Evolutionary conservation across 1,284 basidiomycete species (phyloP).

Genomic region (Cystobasidiaceae sp.): DNA sequence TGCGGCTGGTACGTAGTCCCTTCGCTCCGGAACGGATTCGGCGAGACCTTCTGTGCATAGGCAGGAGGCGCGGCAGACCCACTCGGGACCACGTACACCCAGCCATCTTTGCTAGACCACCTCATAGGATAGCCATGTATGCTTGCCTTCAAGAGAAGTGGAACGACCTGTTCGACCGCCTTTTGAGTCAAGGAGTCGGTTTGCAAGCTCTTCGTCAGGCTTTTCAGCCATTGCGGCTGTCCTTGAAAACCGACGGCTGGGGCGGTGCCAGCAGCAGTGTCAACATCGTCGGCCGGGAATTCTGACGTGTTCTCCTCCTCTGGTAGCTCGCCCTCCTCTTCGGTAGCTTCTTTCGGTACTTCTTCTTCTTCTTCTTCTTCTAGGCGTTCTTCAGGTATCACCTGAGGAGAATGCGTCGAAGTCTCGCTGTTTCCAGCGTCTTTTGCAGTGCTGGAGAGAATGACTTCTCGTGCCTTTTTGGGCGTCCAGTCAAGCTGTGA

Average conservation of each 20-base stretch:
- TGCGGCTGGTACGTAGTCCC: background rate
- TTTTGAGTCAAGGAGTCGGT: slow-evolving; percentile 23
- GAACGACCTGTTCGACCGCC: slow-evolving; percentile 34
- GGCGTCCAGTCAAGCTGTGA: slow-evolving; percentile 93
- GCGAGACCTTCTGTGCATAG: background rate
- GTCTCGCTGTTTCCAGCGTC: background rate
- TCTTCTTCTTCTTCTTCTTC: too few relatives aligned
- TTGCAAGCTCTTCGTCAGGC: background rate
- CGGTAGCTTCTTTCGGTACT: too few relatives aligned
- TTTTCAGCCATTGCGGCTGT: too few relatives aligned
- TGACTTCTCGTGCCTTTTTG: slow-evolving; percentile 53
- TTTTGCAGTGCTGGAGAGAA: background rate
- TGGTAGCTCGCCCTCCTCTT: too few relatives aligned
- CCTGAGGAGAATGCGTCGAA: too few relatives aligned
- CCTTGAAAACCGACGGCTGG: too few relatives aligned
- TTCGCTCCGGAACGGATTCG: background rate
- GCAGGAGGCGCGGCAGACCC: background rate
- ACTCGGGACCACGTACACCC: slow-evolving; percentile 37
- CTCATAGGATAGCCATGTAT: slow-evolving; percentile 37
- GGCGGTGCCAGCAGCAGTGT: background rate
- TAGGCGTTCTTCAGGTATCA: too few relatives aligned
- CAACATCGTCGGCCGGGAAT: too few relatives aligned
- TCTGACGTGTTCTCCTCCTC: too few relatives aligned
- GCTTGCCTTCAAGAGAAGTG: slow-evolving; percentile 38
- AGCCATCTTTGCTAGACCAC: slow-evolving; percentile 38